Evolutionary conservation across 495 filamentous ascomycete genomes (phyloP), one percentile per base, ranked within the genome.

Genomic region (Penicillium roqueforti): DNA sequence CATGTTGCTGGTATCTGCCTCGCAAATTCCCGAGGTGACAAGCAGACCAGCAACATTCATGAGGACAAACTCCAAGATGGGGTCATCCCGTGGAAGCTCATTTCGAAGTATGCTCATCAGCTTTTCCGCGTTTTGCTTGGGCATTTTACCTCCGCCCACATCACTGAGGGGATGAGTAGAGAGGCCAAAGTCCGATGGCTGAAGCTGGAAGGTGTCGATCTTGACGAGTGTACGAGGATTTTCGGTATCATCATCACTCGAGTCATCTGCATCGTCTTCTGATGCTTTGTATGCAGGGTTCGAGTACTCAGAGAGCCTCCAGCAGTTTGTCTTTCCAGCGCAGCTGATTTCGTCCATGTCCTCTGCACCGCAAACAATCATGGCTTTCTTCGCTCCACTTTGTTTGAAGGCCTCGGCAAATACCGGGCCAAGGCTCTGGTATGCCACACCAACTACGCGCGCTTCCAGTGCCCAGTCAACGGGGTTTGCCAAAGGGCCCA

Each of bases 281-380:
- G 62, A 58, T n/a, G 61, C 43, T 31, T 69, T 57, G 53, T 70
- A 76, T 1, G 53, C 61, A 2, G 78, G 73, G 46, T 80, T 78
- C 14, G 75, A 66, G 52, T 72, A 69, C 55, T 87, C 80, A 2
- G 80, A 73, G 1, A 97, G 69, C 65, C 80, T 81, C 92, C 93
- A 97, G 79, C 92, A 97, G 58, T 88, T 83, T 14, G 91, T 95
- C 31, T 72, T 69, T 0, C 91, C 91, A 3, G 92, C 93, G 60
- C 89, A 95, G 56, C 85, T 90, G 51, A 99, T 84, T 72, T 99
- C 93, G 67, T 99, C 93, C 45, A 99, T 83, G 47, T 97, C 88
- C 70, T 97, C 93, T 54, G 86, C 85, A 28, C 95, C 93, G 66
- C 92, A 97, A 6, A 97, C 88, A 5, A 99, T 85, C 68, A 99